These are phyloP conservation scores for Phytophthora ramorum DNA, from an alignment of 352 stramenopile species.

Conservation along the genomic window DNA sequence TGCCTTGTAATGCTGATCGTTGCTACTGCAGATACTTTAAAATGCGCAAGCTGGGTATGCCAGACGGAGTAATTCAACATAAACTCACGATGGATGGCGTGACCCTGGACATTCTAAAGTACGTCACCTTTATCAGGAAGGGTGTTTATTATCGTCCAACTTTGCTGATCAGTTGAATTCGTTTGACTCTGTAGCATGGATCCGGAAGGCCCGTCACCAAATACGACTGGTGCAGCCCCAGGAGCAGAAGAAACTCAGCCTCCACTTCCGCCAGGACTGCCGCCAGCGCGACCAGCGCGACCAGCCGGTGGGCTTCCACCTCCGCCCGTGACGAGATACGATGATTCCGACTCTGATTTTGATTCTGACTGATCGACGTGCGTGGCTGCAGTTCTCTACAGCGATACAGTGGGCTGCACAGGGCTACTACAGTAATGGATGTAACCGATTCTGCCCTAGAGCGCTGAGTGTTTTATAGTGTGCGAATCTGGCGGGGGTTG, in stretches of 20 bases:
- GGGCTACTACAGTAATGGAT: constrained; percentile 9
- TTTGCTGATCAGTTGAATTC: neutral
- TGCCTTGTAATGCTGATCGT: constrained; percentile 1
- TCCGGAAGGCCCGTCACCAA: constrained; percentile 77
- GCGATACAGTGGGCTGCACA: constrained; percentile 1
- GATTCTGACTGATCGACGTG: constrained; percentile 52
- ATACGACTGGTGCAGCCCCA: constrained; percentile 39
- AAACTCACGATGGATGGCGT: constrained; percentile 86
- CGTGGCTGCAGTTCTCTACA: neutral
- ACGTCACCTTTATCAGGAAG: constrained; percentile 10
- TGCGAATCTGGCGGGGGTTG: neutral
- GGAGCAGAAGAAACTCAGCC: constrained; percentile 26
- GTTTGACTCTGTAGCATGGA: constrained; percentile 65
- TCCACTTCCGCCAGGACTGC: constrained; percentile 41
- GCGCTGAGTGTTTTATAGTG: neutral
- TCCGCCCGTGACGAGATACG: constrained; percentile 50
- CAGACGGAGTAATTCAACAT: constrained; percentile 80
- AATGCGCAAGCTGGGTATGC: constrained; percentile 85
- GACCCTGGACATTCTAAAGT: constrained; percentile 78
- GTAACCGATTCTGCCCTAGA: neutral
- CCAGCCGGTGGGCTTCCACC: constrained; percentile 47
- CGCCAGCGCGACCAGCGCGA: constrained; percentile 33
- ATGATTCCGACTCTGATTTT: constrained; percentile 62
- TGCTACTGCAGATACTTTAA: constrained; percentile 73
- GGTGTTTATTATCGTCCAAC: neutral